Conservation (phyloP, 208 protist species). For the Acanthamoeba castellanii region DNA sequence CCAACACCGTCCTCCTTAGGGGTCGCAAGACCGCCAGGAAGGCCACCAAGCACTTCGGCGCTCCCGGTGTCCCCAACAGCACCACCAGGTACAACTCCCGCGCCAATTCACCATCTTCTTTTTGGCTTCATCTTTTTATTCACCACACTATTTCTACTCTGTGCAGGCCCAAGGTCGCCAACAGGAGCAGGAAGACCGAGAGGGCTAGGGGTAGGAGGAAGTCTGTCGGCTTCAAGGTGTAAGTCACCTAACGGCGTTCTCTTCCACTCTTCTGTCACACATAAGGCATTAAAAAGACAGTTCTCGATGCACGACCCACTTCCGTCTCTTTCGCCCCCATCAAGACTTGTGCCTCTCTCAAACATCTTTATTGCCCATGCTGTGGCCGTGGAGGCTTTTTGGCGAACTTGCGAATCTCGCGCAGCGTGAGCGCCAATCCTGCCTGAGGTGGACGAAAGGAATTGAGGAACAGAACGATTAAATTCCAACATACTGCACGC, state of each 20-base stretch:
- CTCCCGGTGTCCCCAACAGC: conserved; percentile 94
- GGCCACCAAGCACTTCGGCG: conserved; percentile 98
- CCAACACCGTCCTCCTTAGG: conserved; percentile 98
- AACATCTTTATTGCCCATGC: background rate
- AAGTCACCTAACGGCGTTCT: conserved; percentile 26
- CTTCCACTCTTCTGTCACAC: conserved; percentile 46
- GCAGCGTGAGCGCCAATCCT: conserved; percentile 42
- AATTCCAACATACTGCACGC: background rate
- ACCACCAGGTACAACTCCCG: conserved; percentile 77
- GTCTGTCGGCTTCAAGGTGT: conserved; percentile 71
- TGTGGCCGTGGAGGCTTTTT: background rate
- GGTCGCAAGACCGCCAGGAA: conserved; percentile 95
- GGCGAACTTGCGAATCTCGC: conserved; percentile 59
- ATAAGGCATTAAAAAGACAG: conserved; percentile 51
- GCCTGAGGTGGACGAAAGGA: background rate
- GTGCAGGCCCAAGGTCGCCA: conserved; percentile 92
- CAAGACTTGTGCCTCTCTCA: background rate
- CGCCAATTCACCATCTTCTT: background rate
- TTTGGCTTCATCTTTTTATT: conserved; percentile 71
- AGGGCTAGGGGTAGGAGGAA: conserved; percentile 69
- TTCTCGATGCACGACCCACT: background rate
- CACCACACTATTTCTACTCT: background rate
- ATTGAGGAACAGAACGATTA: background rate
- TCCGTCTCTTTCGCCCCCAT: background rate
- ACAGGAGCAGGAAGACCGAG: conserved; percentile 95